phyloP scores from a whole-genome alignment of 306 rosid genomes.

The Castanospermum australe region DNA sequence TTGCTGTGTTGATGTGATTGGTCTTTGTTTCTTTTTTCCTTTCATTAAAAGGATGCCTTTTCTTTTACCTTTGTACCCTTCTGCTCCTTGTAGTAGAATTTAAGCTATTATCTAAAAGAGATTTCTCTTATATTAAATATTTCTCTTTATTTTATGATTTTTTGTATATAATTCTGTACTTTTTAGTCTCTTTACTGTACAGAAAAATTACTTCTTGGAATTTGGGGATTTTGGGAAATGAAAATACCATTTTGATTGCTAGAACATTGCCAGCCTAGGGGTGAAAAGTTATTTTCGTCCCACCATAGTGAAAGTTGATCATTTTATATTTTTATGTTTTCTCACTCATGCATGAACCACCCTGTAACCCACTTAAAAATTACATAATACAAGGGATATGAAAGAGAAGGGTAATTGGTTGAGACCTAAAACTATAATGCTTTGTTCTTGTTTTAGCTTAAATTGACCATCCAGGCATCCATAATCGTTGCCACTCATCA shows the following conservation, averaged over 20 bases:
- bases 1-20: conserved; percentile 12
- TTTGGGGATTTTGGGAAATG: conserved; percentile 5
- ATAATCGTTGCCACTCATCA: not conserved
- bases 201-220: not conserved
- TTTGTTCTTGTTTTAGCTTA: not conserved
- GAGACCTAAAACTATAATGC: not conserved
- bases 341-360: not conserved
- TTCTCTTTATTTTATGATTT: not conserved
- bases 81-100: not conserved
- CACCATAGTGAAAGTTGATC: not conserved
- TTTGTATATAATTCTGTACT: not conserved
- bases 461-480: not conserved
- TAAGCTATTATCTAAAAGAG: not conserved
- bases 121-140: not conserved
- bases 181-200: not conserved
- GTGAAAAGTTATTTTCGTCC: conserved; percentile 11
- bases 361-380: not conserved
- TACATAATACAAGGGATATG: not conserved
- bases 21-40: not conserved
- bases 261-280: not conserved
- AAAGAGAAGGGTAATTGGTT: not conserved
- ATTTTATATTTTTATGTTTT: conserved; percentile 13
- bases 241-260: not conserved
- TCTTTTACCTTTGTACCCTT: not conserved
- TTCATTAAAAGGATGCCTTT: not conserved